phyloP scores from a whole-genome alignment of 176 grass and related monocot species.

The Saccharum spontaneum region DNA sequence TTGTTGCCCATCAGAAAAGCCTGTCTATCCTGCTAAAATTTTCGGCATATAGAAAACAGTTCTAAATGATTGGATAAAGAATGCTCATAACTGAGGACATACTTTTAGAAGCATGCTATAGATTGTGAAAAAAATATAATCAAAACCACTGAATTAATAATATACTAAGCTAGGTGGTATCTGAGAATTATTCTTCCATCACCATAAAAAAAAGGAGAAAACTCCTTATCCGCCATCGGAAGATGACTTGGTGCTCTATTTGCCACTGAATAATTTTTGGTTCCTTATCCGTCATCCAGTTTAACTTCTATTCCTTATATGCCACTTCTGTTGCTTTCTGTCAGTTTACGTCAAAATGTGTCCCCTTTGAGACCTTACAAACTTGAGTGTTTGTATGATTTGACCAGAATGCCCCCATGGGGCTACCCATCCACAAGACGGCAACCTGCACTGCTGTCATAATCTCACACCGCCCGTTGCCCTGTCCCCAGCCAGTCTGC shows the following conservation, averaged over 20 bases:
- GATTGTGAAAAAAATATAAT: conserved; percentile 4
- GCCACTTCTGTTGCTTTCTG: not conserved
- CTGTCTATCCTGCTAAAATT: conserved; percentile 66
- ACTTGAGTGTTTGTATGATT: not conserved
- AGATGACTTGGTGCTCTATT: not conserved
- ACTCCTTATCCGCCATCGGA: not conserved
- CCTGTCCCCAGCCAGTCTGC: not conserved
- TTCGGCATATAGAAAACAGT: conserved; percentile 19
- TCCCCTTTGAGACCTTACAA: not conserved
- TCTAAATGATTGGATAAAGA: not conserved
- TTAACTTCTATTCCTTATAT: not conserved
- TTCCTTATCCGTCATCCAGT: not conserved
- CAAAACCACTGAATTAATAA: conserved; percentile 10
- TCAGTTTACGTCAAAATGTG: not conserved
- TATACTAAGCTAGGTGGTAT: not conserved
- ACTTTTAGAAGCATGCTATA: conserved; percentile 7
- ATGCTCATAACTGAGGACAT: conserved; percentile 5
- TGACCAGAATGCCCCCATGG: not conserved
- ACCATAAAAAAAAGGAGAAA: not conserved
- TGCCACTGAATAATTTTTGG: not conserved
- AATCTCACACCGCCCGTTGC: not conserved
- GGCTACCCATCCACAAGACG: not conserved
- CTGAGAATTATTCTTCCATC: conserved; percentile 2
- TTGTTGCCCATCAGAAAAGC: conserved; percentile 62
- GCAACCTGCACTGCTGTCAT: not conserved